Conservation (phyloP, 129 eudicot species). For the Flaveria robusta region DNA sequence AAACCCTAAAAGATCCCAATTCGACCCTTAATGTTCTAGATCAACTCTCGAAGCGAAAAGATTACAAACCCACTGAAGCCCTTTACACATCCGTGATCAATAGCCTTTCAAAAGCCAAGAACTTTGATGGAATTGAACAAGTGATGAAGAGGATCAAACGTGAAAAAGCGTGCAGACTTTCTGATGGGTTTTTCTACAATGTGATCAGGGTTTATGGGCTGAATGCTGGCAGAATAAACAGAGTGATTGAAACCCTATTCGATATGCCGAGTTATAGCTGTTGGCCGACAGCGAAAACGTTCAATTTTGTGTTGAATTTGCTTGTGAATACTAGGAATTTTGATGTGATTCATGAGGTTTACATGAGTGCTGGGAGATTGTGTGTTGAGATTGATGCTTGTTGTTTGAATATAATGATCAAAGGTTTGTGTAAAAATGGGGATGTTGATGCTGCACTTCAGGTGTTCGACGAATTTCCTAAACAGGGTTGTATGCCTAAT, state of each 20-base stretch:
- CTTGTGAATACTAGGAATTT: constrained; percentile 62
- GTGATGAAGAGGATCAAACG: constrained; percentile 53
- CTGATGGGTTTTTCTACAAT: constrained; percentile 70
- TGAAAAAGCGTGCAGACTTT: constrained; percentile 60
- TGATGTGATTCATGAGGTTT: constrained; percentile 68
- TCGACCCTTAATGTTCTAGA: constrained; percentile 46
- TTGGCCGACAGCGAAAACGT: constrained; percentile 71
- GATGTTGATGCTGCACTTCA: constrained; percentile 56
- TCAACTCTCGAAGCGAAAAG: constrained; percentile 70
- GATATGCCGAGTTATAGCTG: constrained; percentile 74
- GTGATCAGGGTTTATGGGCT: constrained; percentile 68
- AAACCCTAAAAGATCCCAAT: constrained; percentile 60
- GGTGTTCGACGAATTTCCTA: constrained; percentile 83
- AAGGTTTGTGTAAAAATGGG: constrained; percentile 58
- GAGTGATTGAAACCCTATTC: constrained; percentile 65
- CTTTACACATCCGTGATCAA: constrained; percentile 58
- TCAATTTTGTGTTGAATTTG: constrained; percentile 75
- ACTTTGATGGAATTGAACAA: constrained; percentile 70
- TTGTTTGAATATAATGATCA: constrained; percentile 69
- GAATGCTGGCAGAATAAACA: constrained; percentile 60
- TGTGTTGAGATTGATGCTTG: constrained; percentile 76
- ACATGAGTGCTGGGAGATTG: constrained; percentile 50
- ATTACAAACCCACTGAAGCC: constrained; percentile 79
- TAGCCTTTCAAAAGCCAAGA: constrained; percentile 54
- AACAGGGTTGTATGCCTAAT: constrained; percentile 54